phyloP scores from a whole-genome alignment of 139 green algal genomes.

The Ulvella scutata region DNA sequence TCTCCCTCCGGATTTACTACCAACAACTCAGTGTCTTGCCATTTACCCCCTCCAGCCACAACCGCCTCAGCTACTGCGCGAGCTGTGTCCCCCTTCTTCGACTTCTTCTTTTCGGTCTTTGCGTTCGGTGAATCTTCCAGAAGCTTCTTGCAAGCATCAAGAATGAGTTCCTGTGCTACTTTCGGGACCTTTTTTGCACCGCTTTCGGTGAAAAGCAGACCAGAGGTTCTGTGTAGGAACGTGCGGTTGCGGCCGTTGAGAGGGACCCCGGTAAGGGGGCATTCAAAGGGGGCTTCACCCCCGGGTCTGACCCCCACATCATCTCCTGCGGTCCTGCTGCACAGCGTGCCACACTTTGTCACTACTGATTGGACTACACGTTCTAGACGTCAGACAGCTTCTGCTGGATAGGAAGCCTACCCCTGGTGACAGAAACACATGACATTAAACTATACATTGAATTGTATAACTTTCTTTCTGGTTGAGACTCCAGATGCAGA shows the following conservation, averaged over 20 bases:
- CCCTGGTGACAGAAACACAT: too few species aligned
- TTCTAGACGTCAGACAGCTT: too few species aligned
- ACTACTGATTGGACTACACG: too few species aligned
- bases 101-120: not conserved
- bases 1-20: not conserved
- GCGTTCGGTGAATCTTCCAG: not conserved
- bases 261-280: conserved; percentile 44
- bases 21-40: not conserved
- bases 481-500: too few species aligned
- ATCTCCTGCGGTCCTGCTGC: too few species aligned
- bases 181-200: conserved; percentile 51
- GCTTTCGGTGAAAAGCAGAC: conserved; percentile 59
- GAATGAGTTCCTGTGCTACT: conserved; percentile 32
- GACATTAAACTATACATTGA: too few species aligned
- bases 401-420: too few species aligned
- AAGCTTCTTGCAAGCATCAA: not conserved
- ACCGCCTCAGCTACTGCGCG: not conserved
- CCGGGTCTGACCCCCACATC: conserved; percentile 10
- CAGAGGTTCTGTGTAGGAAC: conserved; percentile 23
- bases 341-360: too few species aligned
- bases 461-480: too few species aligned
- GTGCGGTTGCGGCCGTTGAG: conserved; percentile 45
- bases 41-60: not conserved
- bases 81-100: not conserved
- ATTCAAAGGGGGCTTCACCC: conserved; percentile 34